Base-by-base conservation (phyloP, 163 green algal genomes). In the Volvox carteri region DNA sequence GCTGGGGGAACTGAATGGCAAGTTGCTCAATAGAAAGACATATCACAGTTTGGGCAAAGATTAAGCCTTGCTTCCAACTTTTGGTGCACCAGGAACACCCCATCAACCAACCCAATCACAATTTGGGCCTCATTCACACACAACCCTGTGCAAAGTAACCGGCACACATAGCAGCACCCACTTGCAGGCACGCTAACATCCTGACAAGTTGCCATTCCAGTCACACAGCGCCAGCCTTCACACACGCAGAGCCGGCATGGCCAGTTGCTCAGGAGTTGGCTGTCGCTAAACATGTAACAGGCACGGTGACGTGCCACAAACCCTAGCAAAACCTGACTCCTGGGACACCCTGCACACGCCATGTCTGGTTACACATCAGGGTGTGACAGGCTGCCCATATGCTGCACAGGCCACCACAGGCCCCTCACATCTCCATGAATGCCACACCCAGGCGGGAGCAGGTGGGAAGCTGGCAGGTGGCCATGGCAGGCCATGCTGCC, bases 181-280 rank as follows among this genome's bases (percentile, higher is more conserved):
- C 50, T 60, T 60, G 50, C 50, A 60, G 50, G 50, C 50, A 60
- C 50, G 50, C 18, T 60, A 60, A 60, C 58, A 70, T 70, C 58
- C 58, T 70, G 58, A 70, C 58, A 70, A 70, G 58, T 70, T 70
- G 58, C 58, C 58, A 19, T 70, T 70, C 58, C 58, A 70, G 58
- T 77, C 68, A 77, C 68, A 52, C 68, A 52, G 68, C 68, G 68
- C 68, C 23, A 77, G 68, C 33, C 33, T 77, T 77, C 68, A 50
- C 68, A 77, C 68, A 77, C 68, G 37, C 68, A 77, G 68, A 77
- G 68, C 68, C 37, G 68, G 68, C 68, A 77, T 77, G 68, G 68
- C 68, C 68, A 77, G 68, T 77, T 77, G 68, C 68, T 77, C 68
- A 77, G 68, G 68, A 77, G 68, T 77, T 77, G 68, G 68, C 68